A percentile compares a stretch with the other conserved stretches of the same genome.
phyloP scores from a whole-genome alignment of 2,329 filamentous ascomycete species.

The Botryosphaeria agaves region DNA sequence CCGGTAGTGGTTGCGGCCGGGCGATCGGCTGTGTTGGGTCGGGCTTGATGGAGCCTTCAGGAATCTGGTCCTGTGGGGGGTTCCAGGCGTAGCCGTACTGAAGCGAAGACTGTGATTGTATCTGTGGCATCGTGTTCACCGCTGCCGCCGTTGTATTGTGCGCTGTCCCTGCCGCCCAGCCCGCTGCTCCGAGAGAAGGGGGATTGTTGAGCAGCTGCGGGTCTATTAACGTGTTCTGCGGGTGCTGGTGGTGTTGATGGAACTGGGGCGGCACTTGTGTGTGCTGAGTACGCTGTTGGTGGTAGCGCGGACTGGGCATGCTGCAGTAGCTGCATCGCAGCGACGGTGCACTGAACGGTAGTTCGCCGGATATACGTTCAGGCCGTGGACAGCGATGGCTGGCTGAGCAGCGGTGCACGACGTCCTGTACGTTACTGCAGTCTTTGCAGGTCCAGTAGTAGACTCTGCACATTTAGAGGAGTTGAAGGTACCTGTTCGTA shows the following conservation, averaged over 20 bases:
- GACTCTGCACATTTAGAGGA: not conserved
- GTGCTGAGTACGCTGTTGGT: not conserved
- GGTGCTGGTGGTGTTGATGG: not conserved
- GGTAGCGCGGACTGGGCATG: not conserved
- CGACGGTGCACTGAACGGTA: not conserved
- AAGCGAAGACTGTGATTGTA: too few species aligned
- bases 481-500: not conserved
- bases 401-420: not conserved
- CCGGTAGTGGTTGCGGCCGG: not conserved
- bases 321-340: not conserved
- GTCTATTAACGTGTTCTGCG: not conserved
- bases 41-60: too few species aligned
- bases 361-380: not conserved
- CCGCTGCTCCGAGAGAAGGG: too few species aligned
- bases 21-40: too few species aligned
- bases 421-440: not conserved
- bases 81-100: too few species aligned
- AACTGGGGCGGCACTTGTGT: not conserved
- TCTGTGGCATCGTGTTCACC: too few species aligned
- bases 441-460: not conserved
- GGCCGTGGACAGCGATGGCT: not conserved
- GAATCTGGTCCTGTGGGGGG: too few species aligned
- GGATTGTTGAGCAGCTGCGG: too few species aligned
- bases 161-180: too few species aligned
- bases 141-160: too few species aligned